Evolutionary conservation across 495 filamentous ascomycete species (phyloP), one percentile per base, ranked within the genome.

Genomic region (Aspergillus sparsus): DNA sequence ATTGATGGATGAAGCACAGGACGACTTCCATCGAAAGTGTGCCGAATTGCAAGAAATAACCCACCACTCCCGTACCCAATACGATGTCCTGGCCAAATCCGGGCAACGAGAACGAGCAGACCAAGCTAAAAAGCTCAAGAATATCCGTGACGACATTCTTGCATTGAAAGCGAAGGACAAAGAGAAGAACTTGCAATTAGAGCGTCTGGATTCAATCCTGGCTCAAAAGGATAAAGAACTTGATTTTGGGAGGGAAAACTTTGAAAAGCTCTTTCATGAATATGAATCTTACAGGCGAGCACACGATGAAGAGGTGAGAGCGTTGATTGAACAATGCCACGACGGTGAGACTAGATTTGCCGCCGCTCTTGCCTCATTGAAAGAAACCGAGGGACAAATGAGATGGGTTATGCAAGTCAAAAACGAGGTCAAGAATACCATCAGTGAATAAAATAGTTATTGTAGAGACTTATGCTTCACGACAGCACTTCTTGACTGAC

Each of bases 211-310:
- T 51, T 78, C 83, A 50, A 70, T 91, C 34, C 83, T 84, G 64
- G 87, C 90, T 53, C 86, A 91, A 70, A 86, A 89, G 72, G 82
- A 86, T 52, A 81, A 80, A 39, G 86, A 89, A 57, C 78, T 89
- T n/a, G 79, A 82, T 41, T 75, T 80, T 49, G 73, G 86, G 42
- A 70, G 77, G 61, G 74, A 79, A 36, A 78, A 82, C 35, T 89
- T 91, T 65, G 83, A 87, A 10, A 80, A 77, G 12, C 78, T 90
- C 15, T 69, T 75, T 21, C 70, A 61, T 27, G 71, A 77, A 47
- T 88, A 87, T 67, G 82, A 87, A 55, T 68, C 76, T 12, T 91
- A 91, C 67, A 89, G 87, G 68, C 68, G 58, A 49, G 73, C 82
- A 62, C 84, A 89, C 62, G 89, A 91, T 54, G 73, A 78, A 36